phyloP scores from a whole-genome alignment of 1,284 basidiomycete genomes.

The Crepidotus sp. region DNA sequence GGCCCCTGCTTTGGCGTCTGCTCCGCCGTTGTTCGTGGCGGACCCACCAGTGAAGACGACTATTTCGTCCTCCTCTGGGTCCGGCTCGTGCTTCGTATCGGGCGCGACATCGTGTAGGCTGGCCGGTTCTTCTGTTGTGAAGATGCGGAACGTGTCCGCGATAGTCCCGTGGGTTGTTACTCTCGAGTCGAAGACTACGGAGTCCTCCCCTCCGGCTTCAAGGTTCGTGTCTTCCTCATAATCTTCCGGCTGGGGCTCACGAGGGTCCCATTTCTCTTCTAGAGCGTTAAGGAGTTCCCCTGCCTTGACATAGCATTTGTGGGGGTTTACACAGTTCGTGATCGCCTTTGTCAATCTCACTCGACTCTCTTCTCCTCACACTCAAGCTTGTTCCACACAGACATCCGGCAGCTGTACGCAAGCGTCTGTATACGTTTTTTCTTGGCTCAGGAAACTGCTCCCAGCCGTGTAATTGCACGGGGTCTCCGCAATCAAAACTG shows the following conservation, averaged over 20 bases:
- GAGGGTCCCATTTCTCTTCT: constrained; percentile 11
- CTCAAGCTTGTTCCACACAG: no score
- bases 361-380: no score
- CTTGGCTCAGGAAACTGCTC: no score
- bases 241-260: constrained; percentile 11
- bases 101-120: not conserved
- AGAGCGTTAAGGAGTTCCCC: constrained; percentile 1
- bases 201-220: not conserved
- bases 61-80: not conserved
- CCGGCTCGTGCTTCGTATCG: not conserved
- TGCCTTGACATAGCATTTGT: constrained; percentile 4
- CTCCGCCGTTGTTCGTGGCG: constrained; percentile 12
- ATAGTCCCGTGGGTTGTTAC: not conserved
- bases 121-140: not conserved
- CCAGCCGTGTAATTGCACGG: no score
- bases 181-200: constrained; percentile 5
- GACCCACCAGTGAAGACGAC: constrained; percentile 8
- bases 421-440: no score
- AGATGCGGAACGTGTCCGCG: constrained; percentile 4
- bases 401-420: no score
- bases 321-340: not conserved
- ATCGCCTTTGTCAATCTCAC: not conserved
- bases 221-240: constrained; percentile 2
- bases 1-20: constrained; percentile 13
- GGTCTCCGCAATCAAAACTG: no score